Base-by-base conservation (phyloP, 179 eudicot species). In the Gypsophila paniculata region DNA sequence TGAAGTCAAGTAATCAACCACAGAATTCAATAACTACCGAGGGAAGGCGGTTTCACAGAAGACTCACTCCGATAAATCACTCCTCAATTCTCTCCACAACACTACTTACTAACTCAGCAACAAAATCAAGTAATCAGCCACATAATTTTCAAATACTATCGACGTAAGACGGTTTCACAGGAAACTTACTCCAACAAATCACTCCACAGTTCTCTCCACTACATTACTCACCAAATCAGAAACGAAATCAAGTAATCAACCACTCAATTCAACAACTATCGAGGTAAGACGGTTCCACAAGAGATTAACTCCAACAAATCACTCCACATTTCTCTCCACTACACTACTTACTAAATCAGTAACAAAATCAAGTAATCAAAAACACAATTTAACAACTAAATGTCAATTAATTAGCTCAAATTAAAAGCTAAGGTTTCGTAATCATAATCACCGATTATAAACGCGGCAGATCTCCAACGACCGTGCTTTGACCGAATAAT, bases 391-490 rank as follows among this genome's bases (percentile, higher is more conserved):
- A 60, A 12, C 2, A 3, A 60, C 8, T 59, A 60, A 0, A 60
- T 13, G 14, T 2, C 23, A 22, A 22, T 2, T 42, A 26, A 25
- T 29, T 5, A 23, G 6, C 46, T 42, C 46, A 42, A 42, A 60
- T 60, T 25, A 60, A 25, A 12, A 60, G 12, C 14, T 57, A 13
- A 3, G 19, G 21, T 34, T 5, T 12, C 6, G 3, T 2, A 29
- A 25, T 13, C 13, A 46, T 14, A 13, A 68, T 13, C 26, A 83
- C 88, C 86, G 10, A 88, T 83, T 76, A 86, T 86, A 80, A 86
- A 86, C 61, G 65, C 71, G 25, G 90, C 90, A 9, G 93, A 88
- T 75, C 74, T 83, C 93, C 93, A 88, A 17, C 83, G 75, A 7
- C 93, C 93, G 46, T 81, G 83, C 55, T 75, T 80, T 22, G 86